These are phyloP conservation scores for Eudorina sp. DNA, from an alignment of 139 green algal genomes.

Conservation along the genomic window DNA sequence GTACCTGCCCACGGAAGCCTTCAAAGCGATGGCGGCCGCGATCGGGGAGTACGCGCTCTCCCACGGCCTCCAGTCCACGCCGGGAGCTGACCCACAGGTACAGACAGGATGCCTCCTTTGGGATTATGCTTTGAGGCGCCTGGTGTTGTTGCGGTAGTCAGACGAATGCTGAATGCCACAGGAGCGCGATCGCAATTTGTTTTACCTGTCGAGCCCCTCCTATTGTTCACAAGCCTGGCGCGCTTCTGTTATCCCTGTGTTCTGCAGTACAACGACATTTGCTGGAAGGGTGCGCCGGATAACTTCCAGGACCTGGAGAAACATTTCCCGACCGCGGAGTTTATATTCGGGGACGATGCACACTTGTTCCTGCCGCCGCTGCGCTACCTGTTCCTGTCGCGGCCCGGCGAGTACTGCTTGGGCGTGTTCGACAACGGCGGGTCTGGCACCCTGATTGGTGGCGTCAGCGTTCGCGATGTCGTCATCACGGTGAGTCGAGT, in stretches of 20 bases:
- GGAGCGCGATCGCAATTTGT: too few relatives aligned
- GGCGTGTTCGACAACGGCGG: constrained; percentile 92
- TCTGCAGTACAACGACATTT: constrained; percentile 90
- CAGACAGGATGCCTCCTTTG: neutral
- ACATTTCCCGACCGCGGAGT: constrained; percentile 78
- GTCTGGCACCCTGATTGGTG: constrained; percentile 88
- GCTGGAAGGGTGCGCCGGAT: constrained; percentile 76
- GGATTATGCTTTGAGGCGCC: too few relatives aligned
- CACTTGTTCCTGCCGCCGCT: constrained; percentile 73
- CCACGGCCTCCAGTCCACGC: constrained; percentile 52
- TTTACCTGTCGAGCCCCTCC: too few relatives aligned
- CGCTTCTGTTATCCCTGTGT: too few relatives aligned
- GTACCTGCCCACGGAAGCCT: constrained; percentile 89
- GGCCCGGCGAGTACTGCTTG: constrained; percentile 86
- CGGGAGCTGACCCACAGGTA: constrained; percentile 70
- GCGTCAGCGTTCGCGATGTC: constrained; percentile 86
- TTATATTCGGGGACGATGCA: constrained; percentile 73
- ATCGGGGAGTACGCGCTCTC: constrained; percentile 50
- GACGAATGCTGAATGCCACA: too few relatives aligned
- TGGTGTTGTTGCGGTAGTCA: too few relatives aligned
- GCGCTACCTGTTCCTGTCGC: constrained; percentile 92
- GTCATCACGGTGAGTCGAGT: constrained; percentile 77
- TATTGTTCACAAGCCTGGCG: too few relatives aligned
- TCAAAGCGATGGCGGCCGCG: constrained; percentile 65
- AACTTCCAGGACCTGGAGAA: constrained; percentile 59